Evolutionary conservation across 2,329 filamentous ascomycete genomes (phyloP).

Genomic region (Paecilomyces niveus): DNA sequence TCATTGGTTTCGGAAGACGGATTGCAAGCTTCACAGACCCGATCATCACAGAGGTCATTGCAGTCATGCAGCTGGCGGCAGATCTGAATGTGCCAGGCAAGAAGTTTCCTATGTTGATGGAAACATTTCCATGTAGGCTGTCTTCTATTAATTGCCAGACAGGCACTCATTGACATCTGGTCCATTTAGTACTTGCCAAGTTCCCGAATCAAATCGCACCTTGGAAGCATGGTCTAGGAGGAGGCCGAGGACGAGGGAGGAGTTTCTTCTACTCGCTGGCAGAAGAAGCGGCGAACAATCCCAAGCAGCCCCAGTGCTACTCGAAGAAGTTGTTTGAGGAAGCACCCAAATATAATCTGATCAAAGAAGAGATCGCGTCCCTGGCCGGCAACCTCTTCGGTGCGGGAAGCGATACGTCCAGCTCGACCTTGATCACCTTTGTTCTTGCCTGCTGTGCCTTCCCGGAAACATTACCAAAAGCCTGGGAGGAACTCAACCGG

Average conservation of each 20-base stretch:
- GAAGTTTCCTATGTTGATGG: constrained; percentile 51
- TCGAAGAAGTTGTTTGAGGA: constrained; percentile 44
- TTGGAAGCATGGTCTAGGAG: constrained; percentile 42
- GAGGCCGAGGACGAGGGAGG: constrained; percentile 39
- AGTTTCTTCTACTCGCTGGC: constrained; percentile 49
- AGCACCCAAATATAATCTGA: constrained; percentile 40
- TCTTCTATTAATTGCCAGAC: background rate
- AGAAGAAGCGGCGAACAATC: constrained; percentile 41
- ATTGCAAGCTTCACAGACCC: constrained; percentile 44
- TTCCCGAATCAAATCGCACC: constrained; percentile 45
- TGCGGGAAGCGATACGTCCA: constrained; percentile 21
- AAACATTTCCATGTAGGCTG: constrained; percentile 42
- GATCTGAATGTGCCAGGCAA: constrained; percentile 51
- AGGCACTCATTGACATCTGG: background rate
- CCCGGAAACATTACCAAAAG: constrained; percentile 15
- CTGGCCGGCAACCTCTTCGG: constrained; percentile 39
- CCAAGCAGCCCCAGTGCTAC: constrained; percentile 34
- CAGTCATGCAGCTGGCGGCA: constrained; percentile 52
- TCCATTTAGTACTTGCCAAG: constrained; percentile 30
- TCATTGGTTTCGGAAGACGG: constrained; percentile 31
- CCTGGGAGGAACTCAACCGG: constrained; percentile 27
- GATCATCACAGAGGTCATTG: constrained; percentile 56
- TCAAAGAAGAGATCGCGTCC: constrained; percentile 39
- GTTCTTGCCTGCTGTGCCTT: constrained; percentile 21
- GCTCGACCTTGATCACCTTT: constrained; percentile 22